Evolutionary conservation across 2,329 filamentous ascomycete genomes (phyloP).

Genomic region (Calonectria hongkongensis): DNA sequence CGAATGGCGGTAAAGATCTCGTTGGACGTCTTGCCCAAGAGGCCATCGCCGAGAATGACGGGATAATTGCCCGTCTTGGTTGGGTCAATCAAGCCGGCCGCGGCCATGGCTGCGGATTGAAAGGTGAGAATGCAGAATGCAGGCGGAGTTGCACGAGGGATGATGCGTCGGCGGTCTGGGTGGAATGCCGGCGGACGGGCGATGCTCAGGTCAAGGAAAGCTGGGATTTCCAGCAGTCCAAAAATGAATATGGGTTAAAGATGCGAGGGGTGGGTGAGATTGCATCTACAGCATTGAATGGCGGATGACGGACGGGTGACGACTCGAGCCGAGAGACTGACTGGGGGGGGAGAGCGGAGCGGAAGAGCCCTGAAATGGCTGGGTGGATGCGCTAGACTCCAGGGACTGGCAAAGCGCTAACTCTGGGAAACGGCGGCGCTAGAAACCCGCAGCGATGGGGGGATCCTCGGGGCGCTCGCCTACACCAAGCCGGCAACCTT

Average conservation of each 20-base stretch:
- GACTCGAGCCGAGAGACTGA: constrained; percentile 2
- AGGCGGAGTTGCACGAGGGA: not conserved
- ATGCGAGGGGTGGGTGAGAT: not conserved
- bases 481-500: constrained; percentile 1
- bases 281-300: constrained; percentile 25
- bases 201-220: constrained; percentile 11
- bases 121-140: not conserved
- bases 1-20: constrained; percentile 77
- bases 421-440: constrained; percentile 18
- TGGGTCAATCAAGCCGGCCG: constrained; percentile 71
- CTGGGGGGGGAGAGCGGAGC: constrained; percentile 13
- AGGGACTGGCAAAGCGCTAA: constrained; percentile 22
- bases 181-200: not conserved
- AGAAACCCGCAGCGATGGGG: constrained; percentile 17
- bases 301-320: constrained; percentile 13
- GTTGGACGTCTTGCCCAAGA: constrained; percentile 73
- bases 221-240: constrained; percentile 22
- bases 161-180: not conserved
- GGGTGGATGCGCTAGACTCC: constrained; percentile 25
- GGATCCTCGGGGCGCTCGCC: not conserved
- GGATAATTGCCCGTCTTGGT: constrained; percentile 78
- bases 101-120: constrained; percentile 50
- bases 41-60: constrained; percentile 77
- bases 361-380: constrained; percentile 23
- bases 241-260: constrained; percentile 7